Evolutionary conservation across 2,329 filamentous ascomycete genomes (phyloP).

Genomic region (Epichloe gansuensis): DNA sequence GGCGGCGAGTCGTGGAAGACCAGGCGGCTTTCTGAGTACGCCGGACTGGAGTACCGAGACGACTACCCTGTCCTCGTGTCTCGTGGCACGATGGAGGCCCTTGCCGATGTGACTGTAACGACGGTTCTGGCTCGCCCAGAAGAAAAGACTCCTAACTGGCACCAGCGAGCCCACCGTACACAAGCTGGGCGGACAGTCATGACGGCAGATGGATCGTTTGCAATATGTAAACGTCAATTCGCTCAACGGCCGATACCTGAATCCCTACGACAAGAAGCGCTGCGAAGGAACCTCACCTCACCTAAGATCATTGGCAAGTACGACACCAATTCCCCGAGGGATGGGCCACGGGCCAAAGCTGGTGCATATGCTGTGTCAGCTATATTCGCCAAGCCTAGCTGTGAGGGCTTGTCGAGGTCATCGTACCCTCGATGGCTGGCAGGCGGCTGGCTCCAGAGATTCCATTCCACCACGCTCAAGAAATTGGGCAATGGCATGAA

Average conservation of each 20-base stretch:
- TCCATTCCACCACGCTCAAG: too few species aligned
- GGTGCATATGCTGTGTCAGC: too few species aligned
- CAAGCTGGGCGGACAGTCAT: constrained; percentile 47
- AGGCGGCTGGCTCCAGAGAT: too few species aligned
- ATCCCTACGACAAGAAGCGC: constrained; percentile 31
- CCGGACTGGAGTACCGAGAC: constrained; percentile 45
- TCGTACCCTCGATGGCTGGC: too few species aligned
- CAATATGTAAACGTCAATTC: constrained; percentile 48
- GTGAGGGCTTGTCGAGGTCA: too few species aligned
- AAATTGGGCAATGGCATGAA: too few species aligned
- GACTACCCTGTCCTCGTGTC: constrained; percentile 11
- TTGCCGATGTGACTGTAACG: constrained; percentile 14
- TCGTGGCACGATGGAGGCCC: not conserved
- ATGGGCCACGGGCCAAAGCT: constrained; percentile 32
- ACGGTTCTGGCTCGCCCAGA: constrained; percentile 54
- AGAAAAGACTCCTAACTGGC: constrained; percentile 52
- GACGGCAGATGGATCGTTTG: constrained; percentile 66
- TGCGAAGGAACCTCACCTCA: constrained; percentile 38
- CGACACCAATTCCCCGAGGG: constrained; percentile 42
- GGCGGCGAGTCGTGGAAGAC: constrained; percentile 63
- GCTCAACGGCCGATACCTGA: constrained; percentile 32
- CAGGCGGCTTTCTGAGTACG: constrained; percentile 53
- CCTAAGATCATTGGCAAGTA: constrained; percentile 50
- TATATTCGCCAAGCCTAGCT: too few species aligned
- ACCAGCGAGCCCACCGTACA: constrained; percentile 53